A percentile compares a stretch with the other conserved stretches of the same genome.
phyloP scores from a whole-genome alignment of 2,329 filamentous ascomycete genomes.

The Massarina eburnea region DNA sequence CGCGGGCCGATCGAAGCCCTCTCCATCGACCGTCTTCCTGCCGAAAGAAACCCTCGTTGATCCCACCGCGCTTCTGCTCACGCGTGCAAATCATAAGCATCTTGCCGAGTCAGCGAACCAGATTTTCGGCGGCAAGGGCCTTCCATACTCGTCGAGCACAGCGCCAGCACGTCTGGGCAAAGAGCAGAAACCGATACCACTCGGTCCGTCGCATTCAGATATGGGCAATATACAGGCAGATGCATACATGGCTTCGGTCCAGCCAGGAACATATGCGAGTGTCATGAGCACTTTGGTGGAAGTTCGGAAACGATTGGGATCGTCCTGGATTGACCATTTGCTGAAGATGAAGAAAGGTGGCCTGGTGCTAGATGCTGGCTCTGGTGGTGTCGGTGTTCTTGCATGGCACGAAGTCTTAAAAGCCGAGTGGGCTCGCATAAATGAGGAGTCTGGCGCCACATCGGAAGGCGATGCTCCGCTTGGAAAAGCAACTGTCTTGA shows the following conservation, averaged over 20 bases:
- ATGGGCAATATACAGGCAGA: constrained; percentile 79
- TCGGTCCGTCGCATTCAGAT: constrained; percentile 64
- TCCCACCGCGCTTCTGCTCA: constrained; percentile 72
- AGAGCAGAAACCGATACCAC: constrained; percentile 64
- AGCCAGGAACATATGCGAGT: constrained; percentile 72
- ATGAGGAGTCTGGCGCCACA: constrained; percentile 34
- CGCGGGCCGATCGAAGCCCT: constrained; percentile 72
- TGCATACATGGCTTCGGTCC: constrained; percentile 67
- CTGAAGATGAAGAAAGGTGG: constrained; percentile 64
- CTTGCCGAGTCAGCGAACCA: constrained; percentile 70
- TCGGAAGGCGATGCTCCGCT: constrained; percentile 49
- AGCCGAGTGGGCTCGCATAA: constrained; percentile 78
- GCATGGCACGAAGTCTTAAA: constrained; percentile 78
- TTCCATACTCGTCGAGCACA: constrained; percentile 78
- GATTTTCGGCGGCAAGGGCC: constrained; percentile 72
- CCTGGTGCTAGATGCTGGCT: constrained; percentile 72
- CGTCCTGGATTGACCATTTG: constrained; percentile 68
- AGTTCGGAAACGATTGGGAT: constrained; percentile 70
- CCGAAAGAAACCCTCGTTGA: constrained; percentile 69
- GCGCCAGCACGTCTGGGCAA: constrained; percentile 53
- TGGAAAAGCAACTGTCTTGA: constrained; percentile 79
- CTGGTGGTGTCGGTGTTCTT: constrained; percentile 70
- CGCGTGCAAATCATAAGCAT: constrained; percentile 66
- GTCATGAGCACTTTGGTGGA: constrained; percentile 70
- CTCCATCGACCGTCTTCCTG: constrained; percentile 72